Conservation (phyloP, 1,284 basidiomycete genomes). For the Grifola frondosa region DNA sequence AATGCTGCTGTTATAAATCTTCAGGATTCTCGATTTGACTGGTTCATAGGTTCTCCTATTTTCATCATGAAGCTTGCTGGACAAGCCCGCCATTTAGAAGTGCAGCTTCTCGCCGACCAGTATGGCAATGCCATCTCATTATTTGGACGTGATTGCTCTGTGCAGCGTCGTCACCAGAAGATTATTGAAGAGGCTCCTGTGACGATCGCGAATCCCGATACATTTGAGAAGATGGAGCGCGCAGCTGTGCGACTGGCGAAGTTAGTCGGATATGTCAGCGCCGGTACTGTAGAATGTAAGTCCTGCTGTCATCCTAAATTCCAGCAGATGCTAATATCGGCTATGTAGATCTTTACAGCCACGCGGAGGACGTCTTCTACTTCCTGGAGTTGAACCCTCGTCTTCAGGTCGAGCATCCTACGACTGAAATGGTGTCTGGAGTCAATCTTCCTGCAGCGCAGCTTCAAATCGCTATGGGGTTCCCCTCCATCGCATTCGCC, state of each 20-base stretch:
- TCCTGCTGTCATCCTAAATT: not conserved
- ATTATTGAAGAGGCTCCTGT: constrained; percentile 99
- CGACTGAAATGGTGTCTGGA: constrained; percentile 99
- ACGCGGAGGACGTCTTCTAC: constrained; percentile 90
- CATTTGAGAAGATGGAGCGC: constrained; percentile 97
- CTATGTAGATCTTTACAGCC: constrained; percentile 86
- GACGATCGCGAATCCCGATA: constrained; percentile 90
- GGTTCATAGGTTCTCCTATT: constrained; percentile 84
- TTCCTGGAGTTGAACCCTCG: constrained; percentile 99
- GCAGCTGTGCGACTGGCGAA: constrained; percentile 97
- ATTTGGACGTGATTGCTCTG: constrained; percentile 99
- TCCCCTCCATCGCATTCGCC: constrained; percentile 92
- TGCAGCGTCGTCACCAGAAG: constrained; percentile 99
- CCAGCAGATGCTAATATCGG: constrained; percentile 2
- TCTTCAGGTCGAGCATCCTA: constrained; percentile 99
- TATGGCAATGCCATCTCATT: constrained; percentile 99
- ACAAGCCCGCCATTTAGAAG: constrained; percentile 95
- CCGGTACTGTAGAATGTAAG: constrained; percentile 96
- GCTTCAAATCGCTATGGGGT: constrained; percentile 99
- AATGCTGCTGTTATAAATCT: constrained; percentile 16
- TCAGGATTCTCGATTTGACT: constrained; percentile 12
- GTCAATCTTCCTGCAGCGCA: constrained; percentile 98
- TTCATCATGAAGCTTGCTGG: constrained; percentile 99
- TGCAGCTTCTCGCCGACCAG: constrained; percentile 98
- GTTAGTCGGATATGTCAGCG: constrained; percentile 98